Evolutionary conservation across 768 basidiomycete genomes (phyloP), one percentile per base, ranked within the genome.

Genomic region (Lepiota venenata): DNA sequence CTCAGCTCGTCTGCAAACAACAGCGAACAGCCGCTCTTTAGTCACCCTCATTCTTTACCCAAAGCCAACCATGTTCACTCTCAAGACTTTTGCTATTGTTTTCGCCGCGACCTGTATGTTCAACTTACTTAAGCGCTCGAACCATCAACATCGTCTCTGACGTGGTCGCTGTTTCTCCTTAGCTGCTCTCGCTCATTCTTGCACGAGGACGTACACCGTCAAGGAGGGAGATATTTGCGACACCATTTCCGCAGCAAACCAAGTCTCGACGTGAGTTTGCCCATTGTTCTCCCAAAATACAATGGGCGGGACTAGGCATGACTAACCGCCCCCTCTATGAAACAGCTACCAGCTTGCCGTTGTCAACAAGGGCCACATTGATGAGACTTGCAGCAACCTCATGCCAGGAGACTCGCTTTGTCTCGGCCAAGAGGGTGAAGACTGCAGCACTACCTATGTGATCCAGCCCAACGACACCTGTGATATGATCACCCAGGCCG

Each of bases 271-370:
- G 85, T 87, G 58, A 47, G 82, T 70, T 10, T 22, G 21, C 18
- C 36, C 40, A 21, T 50, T 22, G 29, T 47, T 25, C 41, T 20
- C 21, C 32, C 20, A 4, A 16, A 22, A 35, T 60, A 18, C 7
- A 10, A 25, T 22, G 38, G 41, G 12, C 6, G 27, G 18, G n/a
- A n/a, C n/a, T n/a, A n/a, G n/a, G n/a, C n/a, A n/a, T n/a, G n/a
- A 25, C 58, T 32, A 41, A 48, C 18, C 25, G 25, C 56, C 35
- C 25, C 16, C 53, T 47, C 15, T 42, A 22, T 18, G 27, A 5
- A 21, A 21, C 51, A 91, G 88, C 11, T 91, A 84, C 73, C 90
- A 92, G 68, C 82, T 92, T 49, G 82, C 85, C 2, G 74, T 76
- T 40, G 71, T 83, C 57, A 91, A 91, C 72, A 52, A 70, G 0